phyloP scores from a whole-genome alignment of 2,329 filamentous ascomycete species.

The Aspergillus sp. region DNA sequence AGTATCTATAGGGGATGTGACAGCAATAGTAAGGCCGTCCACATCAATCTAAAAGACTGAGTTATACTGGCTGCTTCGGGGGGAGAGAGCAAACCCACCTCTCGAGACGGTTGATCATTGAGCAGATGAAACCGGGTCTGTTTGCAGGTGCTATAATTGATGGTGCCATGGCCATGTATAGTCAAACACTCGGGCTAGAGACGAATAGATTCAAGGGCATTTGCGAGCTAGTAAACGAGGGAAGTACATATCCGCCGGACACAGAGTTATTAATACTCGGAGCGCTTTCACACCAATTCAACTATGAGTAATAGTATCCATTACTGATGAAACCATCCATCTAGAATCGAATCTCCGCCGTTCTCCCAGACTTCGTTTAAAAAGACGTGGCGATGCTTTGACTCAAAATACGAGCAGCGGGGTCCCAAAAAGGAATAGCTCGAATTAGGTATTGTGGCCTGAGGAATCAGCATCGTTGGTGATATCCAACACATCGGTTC shows the following conservation, averaged over 20 bases:
- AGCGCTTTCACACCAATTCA: background rate
- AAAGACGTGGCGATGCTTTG: background rate
- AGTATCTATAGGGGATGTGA: conserved; percentile 42
- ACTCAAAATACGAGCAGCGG: conserved; percentile 15
- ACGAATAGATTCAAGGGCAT: background rate
- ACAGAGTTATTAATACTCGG: background rate
- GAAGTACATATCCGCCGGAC: background rate
- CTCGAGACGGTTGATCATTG: conserved; percentile 53
- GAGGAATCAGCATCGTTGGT: conserved; percentile 7
- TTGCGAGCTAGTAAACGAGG: background rate
- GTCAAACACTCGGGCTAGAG: background rate
- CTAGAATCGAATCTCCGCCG: too few relatives aligned
- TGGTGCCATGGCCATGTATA: conserved; percentile 18
- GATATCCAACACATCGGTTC: too few relatives aligned
- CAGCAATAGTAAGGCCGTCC: conserved; percentile 69
- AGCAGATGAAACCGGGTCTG: conserved; percentile 66
- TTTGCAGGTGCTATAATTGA: conserved; percentile 63
- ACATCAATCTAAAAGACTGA: conserved; percentile 59
- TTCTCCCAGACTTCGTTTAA: background rate
- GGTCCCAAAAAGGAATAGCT: conserved; percentile 26
- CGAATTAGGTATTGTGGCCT: conserved; percentile 8
- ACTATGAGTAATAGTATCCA: background rate
- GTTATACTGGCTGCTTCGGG: background rate
- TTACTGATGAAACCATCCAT: background rate
- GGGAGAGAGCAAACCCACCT: conserved; percentile 43